Evolutionary conservation across 257 asterid species (phyloP).

Genomic region (Nemophila menziesii): DNA sequence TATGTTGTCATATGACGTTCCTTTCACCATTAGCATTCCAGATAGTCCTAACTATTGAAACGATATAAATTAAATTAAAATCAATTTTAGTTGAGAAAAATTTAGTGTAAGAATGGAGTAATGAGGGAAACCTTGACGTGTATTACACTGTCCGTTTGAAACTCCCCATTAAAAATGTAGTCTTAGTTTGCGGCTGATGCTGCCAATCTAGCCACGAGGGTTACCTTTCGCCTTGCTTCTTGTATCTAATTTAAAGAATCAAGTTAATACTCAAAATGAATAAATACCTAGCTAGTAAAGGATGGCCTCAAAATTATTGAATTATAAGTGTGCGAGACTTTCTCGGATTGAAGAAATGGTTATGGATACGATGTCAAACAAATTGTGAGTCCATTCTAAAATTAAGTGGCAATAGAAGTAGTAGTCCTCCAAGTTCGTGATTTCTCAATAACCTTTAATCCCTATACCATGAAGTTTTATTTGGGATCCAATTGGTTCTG

Average conservation of each 20-base stretch:
- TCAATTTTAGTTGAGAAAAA: too few relatives aligned
- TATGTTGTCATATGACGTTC: constrained; percentile 35
- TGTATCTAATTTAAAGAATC: constrained; percentile 17
- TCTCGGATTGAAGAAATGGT: too few relatives aligned
- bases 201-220: constrained; percentile 50
- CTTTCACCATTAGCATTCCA: constrained; percentile 78
- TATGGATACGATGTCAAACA: too few relatives aligned
- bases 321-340: too few relatives aligned
- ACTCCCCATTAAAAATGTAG: constrained; percentile 69
- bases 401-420: too few relatives aligned
- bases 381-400: too few relatives aligned
- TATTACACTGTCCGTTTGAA: constrained; percentile 71
- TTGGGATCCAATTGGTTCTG: too few relatives aligned
- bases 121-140: constrained; percentile 33
- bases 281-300: too few relatives aligned
- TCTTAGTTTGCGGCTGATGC: constrained; percentile 73
- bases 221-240: constrained; percentile 61
- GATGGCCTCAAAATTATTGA: too few relatives aligned
- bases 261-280: not conserved
- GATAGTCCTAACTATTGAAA: constrained; percentile 44
- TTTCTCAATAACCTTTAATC: too few relatives aligned
- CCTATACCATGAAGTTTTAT: too few relatives aligned
- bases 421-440: too few relatives aligned
- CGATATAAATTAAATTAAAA: not conserved
- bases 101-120: not conserved